Base-by-base conservation (phyloP, 257 asterid species). In the Linaria vulgaris region DNA sequence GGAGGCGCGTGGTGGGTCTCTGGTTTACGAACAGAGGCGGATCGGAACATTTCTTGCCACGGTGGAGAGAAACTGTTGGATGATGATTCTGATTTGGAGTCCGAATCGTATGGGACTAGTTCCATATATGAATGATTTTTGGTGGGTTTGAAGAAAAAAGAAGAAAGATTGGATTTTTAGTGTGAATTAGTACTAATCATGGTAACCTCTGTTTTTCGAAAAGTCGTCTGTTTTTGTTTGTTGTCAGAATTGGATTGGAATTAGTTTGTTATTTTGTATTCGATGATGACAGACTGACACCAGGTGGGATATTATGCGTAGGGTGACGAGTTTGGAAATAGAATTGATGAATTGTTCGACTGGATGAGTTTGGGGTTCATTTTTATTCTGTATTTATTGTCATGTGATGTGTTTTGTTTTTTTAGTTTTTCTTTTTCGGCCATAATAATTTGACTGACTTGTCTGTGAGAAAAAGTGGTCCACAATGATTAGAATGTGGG, bases 11-110 rank as follows among this genome's bases (percentile, higher is more conserved):
- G 80, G 68, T 38, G 20, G 47, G 80, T 85, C 59, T 70, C 86
- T 31, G 97, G 88, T 49, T 90, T 85, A 37, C 96, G 74, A 68
- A 69, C 49, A 22, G 99, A 90, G n/a, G 94, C 97, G 68, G 97
- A 89, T 87, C 95, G 72, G 75, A 89, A 89, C 99, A 94, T 94
- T 56, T 94, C 99, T 76, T 85, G 84, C 99, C 99, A 94, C 37
- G 97, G 83, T 3, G 80, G 82, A 46, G 77, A 74, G 25, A 70
- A 68, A 46, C 67, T 55, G 75, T 41, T 77, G 23, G 46, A n/a
- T 56, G 38, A 38, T 15, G 90, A 47, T 70, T 80, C 84, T 47
- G 88, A 24, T 66, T 85, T 80, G 59, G 84, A 66, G 74, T 85
- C 94, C 15, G 95, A 70, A 56, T 78, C 76, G 24, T 70, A 81